Evolutionary conservation across 495 filamentous ascomycete genomes (phyloP), one percentile per base, ranked within the genome.

Genomic region (Penicillium nucicola): DNA sequence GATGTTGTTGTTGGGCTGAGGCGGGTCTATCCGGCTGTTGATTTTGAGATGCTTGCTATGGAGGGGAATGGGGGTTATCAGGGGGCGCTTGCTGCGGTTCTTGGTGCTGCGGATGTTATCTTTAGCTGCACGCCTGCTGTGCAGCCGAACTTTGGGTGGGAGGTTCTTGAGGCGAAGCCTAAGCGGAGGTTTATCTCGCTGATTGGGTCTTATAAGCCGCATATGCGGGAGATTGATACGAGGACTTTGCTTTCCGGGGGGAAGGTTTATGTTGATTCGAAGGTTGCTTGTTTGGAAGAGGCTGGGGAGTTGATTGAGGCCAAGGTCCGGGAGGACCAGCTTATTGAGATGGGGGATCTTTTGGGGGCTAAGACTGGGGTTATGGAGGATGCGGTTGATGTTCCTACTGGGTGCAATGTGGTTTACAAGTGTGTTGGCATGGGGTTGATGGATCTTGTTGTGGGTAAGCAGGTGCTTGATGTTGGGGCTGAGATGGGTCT

Each of bases 271-370:
- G 92, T 97, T 14, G 92, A 97, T 62, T 89, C 84, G 2, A 74
- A 86, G 18, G 80, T 87, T 25, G 88, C 86, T 11, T 92, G 88
- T 61, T 58, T 96, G 54, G 81, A 84, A 60, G 92, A 97, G 61
- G 85, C 92, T 0, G 93, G 93, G 2, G 93, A 98, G 75, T 69
- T 98, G 45, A 89, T 92, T 31, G 79, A 84, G 53, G 89, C 88
- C 0, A 79, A 80, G 7, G 62, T 97, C 5, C 65, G 66, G 30
- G 76, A 82, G 5, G 76, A 79, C 15, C 82, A 95, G 53, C 69
- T 97, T 23, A 80, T 92, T 7, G 92, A 98, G 77, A 77, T 91
- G 32, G 92, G 92, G 1, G 90, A 95, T 60, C 57, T 96, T 49
- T 77, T 90, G 40, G 86, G 87, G 75, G 57, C 67, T 13, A 30